Evolutionary conservation across 768 basidiomycete species (phyloP), one percentile per base, ranked within the genome.

Genomic region (Pisolithus sp.): DNA sequence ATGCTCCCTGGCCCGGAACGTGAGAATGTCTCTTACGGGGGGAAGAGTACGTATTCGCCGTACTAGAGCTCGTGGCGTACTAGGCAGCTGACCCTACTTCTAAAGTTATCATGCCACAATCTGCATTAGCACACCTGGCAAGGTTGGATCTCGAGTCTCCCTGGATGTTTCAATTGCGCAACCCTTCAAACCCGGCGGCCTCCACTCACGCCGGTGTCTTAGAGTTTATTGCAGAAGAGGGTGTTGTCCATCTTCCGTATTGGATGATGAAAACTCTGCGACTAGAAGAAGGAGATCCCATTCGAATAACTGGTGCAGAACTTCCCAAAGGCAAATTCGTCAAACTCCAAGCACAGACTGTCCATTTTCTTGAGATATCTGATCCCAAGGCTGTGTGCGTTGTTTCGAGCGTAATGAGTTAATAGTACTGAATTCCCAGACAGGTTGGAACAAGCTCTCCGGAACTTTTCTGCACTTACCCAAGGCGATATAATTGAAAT

Each of bases 181-280:
- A 98, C 69, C 95, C 96, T 1, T 46, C 72, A 60, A 94, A 87
- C 71, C 76, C 78, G 48, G 89, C 82, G 31, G 88, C 80, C 49
- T 93, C 81, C 20, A 98, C 96, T 1, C 92, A 99, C 65, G 90
- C 89, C 1, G 96, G 96, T 75, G 96, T 99, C 24, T 80, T 99
- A 26, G 96, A 99, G 65, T 99, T 99, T 70, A 97, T 97, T 57
- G 95, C 96, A 2, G 87, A 96, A 51, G 95, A 98, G 68, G 96
- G 96, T 12, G 77, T 88, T 13, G 94, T 94, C 3, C 88, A 98
- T 73, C 76, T 99, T 15, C 96, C 96, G 0, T 88, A 93, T 59
- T 99, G 96, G 96, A 95, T 99, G 90, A 99, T 99, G 95, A 93
- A 89, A 73, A 93, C 92, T 5, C 74, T 99, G 18, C 82, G 91